phyloP scores from a whole-genome alignment of 495 filamentous ascomycete species.

The Aspergillus affinis region DNA sequence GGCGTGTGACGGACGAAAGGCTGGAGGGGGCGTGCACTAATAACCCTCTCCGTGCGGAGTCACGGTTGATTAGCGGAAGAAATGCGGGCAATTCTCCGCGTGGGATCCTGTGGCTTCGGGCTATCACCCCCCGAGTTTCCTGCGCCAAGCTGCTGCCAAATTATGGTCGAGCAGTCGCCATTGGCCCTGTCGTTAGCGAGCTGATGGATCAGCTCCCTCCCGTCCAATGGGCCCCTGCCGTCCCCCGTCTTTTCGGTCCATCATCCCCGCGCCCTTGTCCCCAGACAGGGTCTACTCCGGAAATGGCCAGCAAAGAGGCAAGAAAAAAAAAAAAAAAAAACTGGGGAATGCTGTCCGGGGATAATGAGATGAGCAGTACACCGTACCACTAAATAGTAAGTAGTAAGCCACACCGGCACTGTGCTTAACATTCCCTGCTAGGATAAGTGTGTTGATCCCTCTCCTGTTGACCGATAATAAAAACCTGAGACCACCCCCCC shows the following conservation, averaged over 20 bases:
- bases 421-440: neutral
- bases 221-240: neutral
- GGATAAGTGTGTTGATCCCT: neutral
- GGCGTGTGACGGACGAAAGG: neutral
- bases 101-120: conserved; percentile 4
- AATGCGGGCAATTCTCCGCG: conserved; percentile 4
- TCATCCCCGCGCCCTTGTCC: neutral
- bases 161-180: too few relatives aligned
- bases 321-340: neutral
- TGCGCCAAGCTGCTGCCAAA: conserved; percentile 1
- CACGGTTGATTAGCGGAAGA: conserved; percentile 10
- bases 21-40: neutral
- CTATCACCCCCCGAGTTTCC: conserved; percentile 1
- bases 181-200: neutral
- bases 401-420: neutral
- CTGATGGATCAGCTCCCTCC: neutral
- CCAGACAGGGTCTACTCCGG: neutral
- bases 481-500: neutral
- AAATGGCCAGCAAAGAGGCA: neutral
- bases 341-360: neutral
- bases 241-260: neutral
- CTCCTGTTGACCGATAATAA: neutral
- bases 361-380: neutral
- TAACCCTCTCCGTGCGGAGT: conserved; percentile 7
- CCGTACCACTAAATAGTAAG: neutral